A percentile compares a stretch with the other conserved stretches of the same genome.
phyloP scores from a whole-genome alignment of 768 basidiomycete species.

The Tricholoma hemisulphureum region DNA sequence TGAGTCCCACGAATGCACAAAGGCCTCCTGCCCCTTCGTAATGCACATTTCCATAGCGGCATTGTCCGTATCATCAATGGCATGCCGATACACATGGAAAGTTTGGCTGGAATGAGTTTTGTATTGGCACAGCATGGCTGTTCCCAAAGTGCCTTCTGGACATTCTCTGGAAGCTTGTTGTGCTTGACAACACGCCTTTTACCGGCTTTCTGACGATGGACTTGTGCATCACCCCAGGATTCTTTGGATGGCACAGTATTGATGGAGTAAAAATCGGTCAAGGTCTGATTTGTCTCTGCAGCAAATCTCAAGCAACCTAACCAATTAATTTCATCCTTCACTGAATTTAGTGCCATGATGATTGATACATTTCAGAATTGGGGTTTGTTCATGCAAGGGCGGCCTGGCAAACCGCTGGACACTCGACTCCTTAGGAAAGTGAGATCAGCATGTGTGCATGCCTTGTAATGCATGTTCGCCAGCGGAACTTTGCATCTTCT shows the following conservation, averaged over 20 bases:
- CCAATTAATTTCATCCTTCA: constrained; percentile 39
- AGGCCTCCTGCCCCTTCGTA: constrained; percentile 34
- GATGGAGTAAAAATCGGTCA: constrained; percentile 25
- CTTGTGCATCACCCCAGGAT: not conserved
- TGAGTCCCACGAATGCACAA: not conserved
- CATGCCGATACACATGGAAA: constrained; percentile 30
- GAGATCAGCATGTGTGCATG: constrained; percentile 38
- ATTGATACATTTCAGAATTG: constrained; percentile 35
- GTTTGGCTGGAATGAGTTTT: not conserved
- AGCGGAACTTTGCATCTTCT: constrained; percentile 28
- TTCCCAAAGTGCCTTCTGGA: not conserved
- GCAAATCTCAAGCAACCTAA: constrained; percentile 32
- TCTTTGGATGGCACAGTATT: constrained; percentile 15
- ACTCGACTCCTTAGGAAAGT: constrained; percentile 28
- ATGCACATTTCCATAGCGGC: constrained; percentile 34
- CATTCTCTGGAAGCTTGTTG: not conserved
- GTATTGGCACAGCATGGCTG: not conserved
- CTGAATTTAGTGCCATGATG: constrained; percentile 36
- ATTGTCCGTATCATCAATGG: constrained; percentile 35
- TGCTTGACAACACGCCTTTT: not conserved
- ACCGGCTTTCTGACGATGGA: not conserved
- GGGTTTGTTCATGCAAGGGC: constrained; percentile 3
- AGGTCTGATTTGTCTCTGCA: constrained; percentile 23
- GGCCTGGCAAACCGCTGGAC: constrained; percentile 8
- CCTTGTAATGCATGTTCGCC: constrained; percentile 39